Evolutionary conservation across 441 rosid genomes (phyloP).

Genomic region (Erodium trifolium): DNA sequence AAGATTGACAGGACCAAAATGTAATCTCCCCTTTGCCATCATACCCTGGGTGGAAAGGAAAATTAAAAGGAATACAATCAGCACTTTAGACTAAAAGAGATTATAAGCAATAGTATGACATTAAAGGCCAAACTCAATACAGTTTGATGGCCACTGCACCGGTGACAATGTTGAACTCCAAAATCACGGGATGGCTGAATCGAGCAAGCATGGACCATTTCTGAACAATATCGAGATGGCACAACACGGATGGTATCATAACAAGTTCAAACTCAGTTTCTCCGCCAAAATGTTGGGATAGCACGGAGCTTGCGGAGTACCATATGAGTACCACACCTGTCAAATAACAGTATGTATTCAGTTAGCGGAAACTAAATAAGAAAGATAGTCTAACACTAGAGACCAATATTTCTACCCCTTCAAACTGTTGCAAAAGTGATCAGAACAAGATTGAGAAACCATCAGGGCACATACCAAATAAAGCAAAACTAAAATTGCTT

Average conservation of each 20-base stretch:
- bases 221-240: conserved; percentile 22
- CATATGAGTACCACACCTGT: conserved; percentile 9
- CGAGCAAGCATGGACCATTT: conserved; percentile 44
- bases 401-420: not conserved
- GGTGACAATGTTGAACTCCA: conserved; percentile 33
- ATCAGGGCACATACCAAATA: conserved; percentile 1
- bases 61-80: conserved; percentile 2
- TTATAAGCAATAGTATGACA: not conserved
- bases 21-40: conserved; percentile 35
- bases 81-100: not conserved
- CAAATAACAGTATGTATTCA: not conserved
- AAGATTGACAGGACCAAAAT: conserved; percentile 32
- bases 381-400: not conserved
- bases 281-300: conserved; percentile 10
- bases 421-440: not conserved
- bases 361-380: not conserved
- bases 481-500: not conserved
- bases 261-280: conserved; percentile 16
- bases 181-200: conserved; percentile 48
- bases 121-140: conserved; percentile 25
- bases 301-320: conserved; percentile 5
- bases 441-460: not conserved
- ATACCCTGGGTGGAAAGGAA: conserved; percentile 30
- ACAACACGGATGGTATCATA: conserved; percentile 19
- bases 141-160: conserved; percentile 28